These are phyloP conservation scores for Schizophyllum commune DNA, from an alignment of 1,284 basidiomycete genomes.

Conservation along the genomic window DNA sequence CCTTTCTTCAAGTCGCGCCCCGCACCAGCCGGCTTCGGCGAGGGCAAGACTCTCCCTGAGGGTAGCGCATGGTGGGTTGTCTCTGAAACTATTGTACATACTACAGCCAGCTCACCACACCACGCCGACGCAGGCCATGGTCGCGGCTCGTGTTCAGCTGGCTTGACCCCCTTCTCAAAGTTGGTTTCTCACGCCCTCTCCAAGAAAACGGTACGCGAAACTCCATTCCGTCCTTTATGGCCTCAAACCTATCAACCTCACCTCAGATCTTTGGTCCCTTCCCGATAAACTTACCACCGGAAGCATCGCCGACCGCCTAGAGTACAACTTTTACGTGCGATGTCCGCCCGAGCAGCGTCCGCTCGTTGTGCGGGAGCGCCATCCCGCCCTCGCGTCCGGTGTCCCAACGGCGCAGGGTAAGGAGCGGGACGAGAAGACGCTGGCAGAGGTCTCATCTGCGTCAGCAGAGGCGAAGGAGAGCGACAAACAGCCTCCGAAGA, in stretches of 20 bases:
- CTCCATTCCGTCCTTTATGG: constrained; percentile 7
- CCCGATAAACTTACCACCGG: constrained; percentile 31
- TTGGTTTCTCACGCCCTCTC: constrained; percentile 48
- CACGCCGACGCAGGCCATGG: constrained; percentile 23
- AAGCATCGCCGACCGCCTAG: constrained; percentile 32
- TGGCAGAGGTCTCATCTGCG: neutral
- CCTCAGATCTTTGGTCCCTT: constrained; percentile 46
- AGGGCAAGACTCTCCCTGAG: constrained; percentile 33
- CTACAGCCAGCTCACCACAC: neutral
- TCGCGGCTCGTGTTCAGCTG: constrained; percentile 43
- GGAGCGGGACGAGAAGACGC: constrained; percentile 3
- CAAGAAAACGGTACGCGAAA: constrained; percentile 39
- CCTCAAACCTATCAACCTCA: neutral
- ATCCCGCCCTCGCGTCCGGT: constrained; percentile 6
- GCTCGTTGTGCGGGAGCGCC: constrained; percentile 12
- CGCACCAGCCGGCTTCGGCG: constrained; percentile 35
- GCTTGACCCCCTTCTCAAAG: constrained; percentile 42
- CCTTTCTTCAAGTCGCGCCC: constrained; percentile 27
- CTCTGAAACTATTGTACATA: neutral
- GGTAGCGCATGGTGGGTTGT: constrained; percentile 27
- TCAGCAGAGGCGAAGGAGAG: constrained; percentile 4
- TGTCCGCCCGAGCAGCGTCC: constrained; percentile 43
- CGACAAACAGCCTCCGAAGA: constrained; percentile 8
- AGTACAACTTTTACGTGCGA: constrained; percentile 39
- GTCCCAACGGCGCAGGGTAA: constrained; percentile 1